Evolutionary conservation across 2,329 filamentous ascomycete genomes (phyloP), one percentile per base, ranked within the genome.

Genomic region (Aspergillus sp.): DNA sequence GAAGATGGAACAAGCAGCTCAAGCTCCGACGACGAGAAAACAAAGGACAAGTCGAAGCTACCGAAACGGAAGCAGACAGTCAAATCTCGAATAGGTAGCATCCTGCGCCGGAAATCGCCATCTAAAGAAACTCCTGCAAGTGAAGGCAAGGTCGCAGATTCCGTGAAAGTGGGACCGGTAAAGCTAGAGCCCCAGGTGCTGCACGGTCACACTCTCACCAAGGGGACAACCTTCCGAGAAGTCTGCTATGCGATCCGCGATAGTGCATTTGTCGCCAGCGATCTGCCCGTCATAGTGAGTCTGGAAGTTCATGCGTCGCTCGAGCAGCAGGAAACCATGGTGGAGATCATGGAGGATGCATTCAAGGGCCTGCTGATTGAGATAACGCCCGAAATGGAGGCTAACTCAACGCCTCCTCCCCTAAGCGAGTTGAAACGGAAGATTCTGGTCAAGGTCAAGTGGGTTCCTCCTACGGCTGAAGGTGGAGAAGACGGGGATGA

Each of bases 261-360:
- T 60, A 87, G 88, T 62, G 93, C 92, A 0, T 98, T 98, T 70
- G 81, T 86, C 30, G 85, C 81, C 7, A 93, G 87, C 62, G 85
- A 91, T 56, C 81, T 97, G 22, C 95, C 95, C 0, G 81, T 99
- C 45, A 96, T 98, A 61, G 87, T 98, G 66, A 97, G 93, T 74
- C 83, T 98, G 6, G 95, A 99, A 77, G 91, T 98, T 0, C 94
- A 98, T 75, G 90, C 92, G 15, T 87, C 89, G 63, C 80, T 84
- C 1, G 87, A 91, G 57, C 94, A 98, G 76, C 95, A 99, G 76
- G 88, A 92, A 66, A 85, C 91, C 54, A 97, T 98, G 91, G 93
- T 97, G 11, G 86, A 91, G 59, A 96, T 98, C 65, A 97, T 99
- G 90, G 88, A 88, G 66, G 88, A 97, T 68, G 90, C 91, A 66